Conservation (phyloP, 352 stramenopile species). For the Nothophytophthora sp. region DNA sequence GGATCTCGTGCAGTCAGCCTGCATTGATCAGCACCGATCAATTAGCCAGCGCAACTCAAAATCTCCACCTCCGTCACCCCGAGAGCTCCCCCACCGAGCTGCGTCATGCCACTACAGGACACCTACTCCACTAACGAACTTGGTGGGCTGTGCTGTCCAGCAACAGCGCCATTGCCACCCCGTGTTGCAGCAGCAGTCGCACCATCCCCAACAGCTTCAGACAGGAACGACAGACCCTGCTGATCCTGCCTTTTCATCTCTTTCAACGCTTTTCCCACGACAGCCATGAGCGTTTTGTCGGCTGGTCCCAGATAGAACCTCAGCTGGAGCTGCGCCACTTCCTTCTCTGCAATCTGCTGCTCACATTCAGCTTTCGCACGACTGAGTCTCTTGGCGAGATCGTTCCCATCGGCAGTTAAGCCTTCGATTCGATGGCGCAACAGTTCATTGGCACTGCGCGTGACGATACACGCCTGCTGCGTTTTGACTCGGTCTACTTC, state of each 20-base stretch:
- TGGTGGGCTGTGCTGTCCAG: not conserved
- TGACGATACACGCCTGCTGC: conserved; percentile 14
- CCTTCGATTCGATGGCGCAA: conserved; percentile 17
- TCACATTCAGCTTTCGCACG: conserved; percentile 27
- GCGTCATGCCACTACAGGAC: too few species aligned
- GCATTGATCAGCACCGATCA: too few species aligned
- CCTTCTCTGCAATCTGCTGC: conserved; percentile 36
- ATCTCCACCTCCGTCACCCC: too few species aligned
- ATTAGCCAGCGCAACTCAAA: too few species aligned
- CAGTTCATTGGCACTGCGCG: conserved; percentile 6
- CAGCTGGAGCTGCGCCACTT: conserved; percentile 57
- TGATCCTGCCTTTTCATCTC: conserved; percentile 37
- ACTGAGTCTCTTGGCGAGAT: conserved; percentile 21
- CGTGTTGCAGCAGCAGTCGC: too few species aligned
- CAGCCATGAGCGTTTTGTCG: conserved; percentile 50
- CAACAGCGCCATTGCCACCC: too few species aligned
- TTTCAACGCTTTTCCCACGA: conserved; percentile 52
- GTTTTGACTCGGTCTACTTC: conserved; percentile 17
- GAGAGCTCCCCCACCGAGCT: too few species aligned
- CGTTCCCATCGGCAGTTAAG: conserved; percentile 22
- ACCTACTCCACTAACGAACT: not conserved
- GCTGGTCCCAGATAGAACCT: conserved; percentile 46
- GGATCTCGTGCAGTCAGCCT: too few species aligned
- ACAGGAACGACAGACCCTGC: not conserved
- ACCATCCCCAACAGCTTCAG: not conserved